Evolutionary conservation across 345 rosid species (phyloP).

Genomic region (Populus euphratica): DNA sequence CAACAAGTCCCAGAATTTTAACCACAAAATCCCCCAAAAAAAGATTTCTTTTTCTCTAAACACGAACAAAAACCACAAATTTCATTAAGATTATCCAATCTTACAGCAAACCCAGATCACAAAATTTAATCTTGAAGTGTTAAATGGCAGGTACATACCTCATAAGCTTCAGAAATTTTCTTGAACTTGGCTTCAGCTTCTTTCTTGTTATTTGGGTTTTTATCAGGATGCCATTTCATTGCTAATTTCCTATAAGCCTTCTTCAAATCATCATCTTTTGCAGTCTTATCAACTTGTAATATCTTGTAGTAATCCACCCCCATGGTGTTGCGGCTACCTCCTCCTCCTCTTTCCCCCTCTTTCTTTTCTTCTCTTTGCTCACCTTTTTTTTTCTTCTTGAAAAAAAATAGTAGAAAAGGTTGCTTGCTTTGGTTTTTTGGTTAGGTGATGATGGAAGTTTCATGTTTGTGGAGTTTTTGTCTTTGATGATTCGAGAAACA

Average conservation of each 20-base stretch:
- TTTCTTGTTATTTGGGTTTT: constrained; percentile 24
- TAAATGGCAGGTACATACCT: constrained; percentile 5
- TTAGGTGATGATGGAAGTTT: not conserved
- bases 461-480: not conserved
- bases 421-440: not conserved
- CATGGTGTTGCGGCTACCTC: constrained; percentile 1
- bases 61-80: not conserved
- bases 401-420: not conserved
- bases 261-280: constrained; percentile 28
- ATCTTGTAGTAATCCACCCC: constrained; percentile 30
- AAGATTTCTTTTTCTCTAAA: not conserved
- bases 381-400: not conserved
- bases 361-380: not conserved
- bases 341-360: not conserved
- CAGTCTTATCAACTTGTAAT: constrained; percentile 18
- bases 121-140: not conserved
- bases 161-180: constrained; percentile 29
- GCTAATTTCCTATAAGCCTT: constrained; percentile 30
- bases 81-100: not conserved
- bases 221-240: constrained; percentile 34
- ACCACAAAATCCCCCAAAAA: not conserved
- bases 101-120: not conserved
- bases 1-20: not conserved
- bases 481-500: not conserved
- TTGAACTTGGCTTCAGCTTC: constrained; percentile 30